Base-by-base conservation (phyloP, 768 basidiomycete genomes). In the Phylloporus scabripes region DNA sequence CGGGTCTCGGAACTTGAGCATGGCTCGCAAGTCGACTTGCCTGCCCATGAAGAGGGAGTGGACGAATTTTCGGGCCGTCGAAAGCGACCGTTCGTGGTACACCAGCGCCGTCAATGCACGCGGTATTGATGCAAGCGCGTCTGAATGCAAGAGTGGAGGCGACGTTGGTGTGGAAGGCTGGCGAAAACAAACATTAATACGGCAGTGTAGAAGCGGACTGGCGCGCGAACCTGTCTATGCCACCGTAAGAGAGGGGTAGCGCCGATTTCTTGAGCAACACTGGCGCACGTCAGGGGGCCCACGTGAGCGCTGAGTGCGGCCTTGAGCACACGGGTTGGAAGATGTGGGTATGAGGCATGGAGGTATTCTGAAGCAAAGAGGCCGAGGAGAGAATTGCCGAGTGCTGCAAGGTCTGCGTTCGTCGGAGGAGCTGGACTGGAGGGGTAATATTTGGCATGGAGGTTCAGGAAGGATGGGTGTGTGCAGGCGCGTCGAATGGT, bases 231-330 rank as follows among this genome's bases (percentile, higher is more conserved):
- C 60, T 74, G 77, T 69, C 87, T 77, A 63, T 85, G 80, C 92
- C 92, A 93, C 55, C 91, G 77, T 41, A 94, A 65, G 24, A 94
- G 74, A 4, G 84, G 83, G 18, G 77, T 68, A 17, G 83, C 87
- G 52, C 90, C 92, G 75, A 85, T 83, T 69, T 92, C 88, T 50
- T 83, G 80, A 21, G 94, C 94, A 43, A 97, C 84, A 55, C 76
- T 81, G 34, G 88, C 82, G 60, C 90, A 92, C 5, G 87, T 84
- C 55, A 80, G 71, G 14, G 90, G 84, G 12, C 95, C 95, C 28
- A 93, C 94, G 66, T 91, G 89, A 46, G 92, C 90, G 36, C 89
- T 92, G 50, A 95, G 81, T 12, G 90, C 92, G 6, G 90, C 87
- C 70, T 96, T 94, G 57, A 91, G 70, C 20, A 92, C 92, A 47